Percentiles rank a stretch among this genome's conserved stretches.
phyloP scores from a whole-genome alignment of 1,139 yeast species.

The Candida sp. region DNA sequence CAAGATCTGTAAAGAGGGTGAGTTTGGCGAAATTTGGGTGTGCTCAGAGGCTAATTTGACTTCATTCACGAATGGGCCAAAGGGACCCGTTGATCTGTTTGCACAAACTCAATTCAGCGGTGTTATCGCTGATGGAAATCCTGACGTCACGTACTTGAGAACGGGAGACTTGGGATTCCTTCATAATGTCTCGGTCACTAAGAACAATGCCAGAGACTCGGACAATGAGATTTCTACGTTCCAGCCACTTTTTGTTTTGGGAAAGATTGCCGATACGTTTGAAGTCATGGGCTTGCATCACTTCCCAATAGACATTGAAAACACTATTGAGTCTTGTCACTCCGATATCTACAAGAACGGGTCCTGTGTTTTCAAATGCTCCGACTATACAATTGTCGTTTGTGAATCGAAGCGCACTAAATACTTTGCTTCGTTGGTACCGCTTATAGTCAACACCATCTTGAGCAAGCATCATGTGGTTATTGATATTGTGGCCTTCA shows the following conservation, averaged over 20 bases:
- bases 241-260: conserved; percentile 86
- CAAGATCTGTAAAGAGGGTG: conserved; percentile 84
- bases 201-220: conserved; percentile 29
- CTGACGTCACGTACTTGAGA: conserved; percentile 68
- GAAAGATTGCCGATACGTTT: conserved; percentile 86
- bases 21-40: conserved; percentile 98
- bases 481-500: conserved; percentile 86
- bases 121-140: conserved; percentile 63
- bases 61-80: conserved; percentile 63
- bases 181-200: conserved; percentile 65
- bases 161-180: conserved; percentile 96
- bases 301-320: conserved; percentile 86
- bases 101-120: conserved; percentile 55
- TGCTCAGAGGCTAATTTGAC: conserved; percentile 82
- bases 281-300: conserved; percentile 93
- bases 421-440: conserved; percentile 75
- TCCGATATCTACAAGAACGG: conserved; percentile 60
- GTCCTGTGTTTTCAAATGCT: conserved; percentile 79
- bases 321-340: conserved; percentile 72
- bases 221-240: conserved; percentile 41
- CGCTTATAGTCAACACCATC: conserved; percentile 79
- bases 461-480: conserved; percentile 83
- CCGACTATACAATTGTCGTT: conserved; percentile 80
- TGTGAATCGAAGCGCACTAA: conserved; percentile 64
- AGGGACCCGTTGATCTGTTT: conserved; percentile 47